Conservation (phyloP, 192 early-diverging fungal species). For the Podila minutissima region DNA sequence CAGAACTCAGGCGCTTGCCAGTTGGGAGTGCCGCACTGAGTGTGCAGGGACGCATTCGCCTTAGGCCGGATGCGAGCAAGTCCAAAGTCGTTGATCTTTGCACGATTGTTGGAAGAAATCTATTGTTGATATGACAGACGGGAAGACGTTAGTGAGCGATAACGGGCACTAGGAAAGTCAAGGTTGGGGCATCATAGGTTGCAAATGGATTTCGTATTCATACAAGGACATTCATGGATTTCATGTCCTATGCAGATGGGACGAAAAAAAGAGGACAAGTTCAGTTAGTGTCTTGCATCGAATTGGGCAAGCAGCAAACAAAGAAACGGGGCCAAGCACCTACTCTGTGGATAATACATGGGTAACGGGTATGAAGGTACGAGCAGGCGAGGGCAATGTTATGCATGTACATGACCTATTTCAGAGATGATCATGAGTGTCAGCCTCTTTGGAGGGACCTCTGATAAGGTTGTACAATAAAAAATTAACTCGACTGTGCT, state of each 20-base stretch:
- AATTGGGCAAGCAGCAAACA: background rate
- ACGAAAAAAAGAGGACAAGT: background rate
- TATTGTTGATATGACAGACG: background rate
- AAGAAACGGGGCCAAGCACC: background rate
- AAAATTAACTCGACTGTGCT: background rate
- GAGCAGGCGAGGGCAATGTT: conserved; percentile 80
- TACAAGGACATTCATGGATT: conserved; percentile 82
- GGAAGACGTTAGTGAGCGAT: background rate
- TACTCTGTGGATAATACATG: conserved; percentile 79
- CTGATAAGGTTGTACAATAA: background rate
- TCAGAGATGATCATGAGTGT: background rate
- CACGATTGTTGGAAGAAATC: conserved; percentile 69
- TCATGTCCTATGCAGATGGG: conserved; percentile 65
- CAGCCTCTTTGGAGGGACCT: no score
- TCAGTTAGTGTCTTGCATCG: no score
- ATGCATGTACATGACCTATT: conserved; percentile 79
- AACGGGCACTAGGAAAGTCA: background rate
- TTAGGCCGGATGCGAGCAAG: conserved; percentile 80
- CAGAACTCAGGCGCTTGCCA: conserved; percentile 88
- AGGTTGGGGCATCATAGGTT: background rate
- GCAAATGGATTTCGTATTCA: background rate
- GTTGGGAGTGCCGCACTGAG: conserved; percentile 83
- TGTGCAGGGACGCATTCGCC: conserved; percentile 75
- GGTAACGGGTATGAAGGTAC: conserved; percentile 77
- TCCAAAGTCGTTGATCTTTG: conserved; percentile 87